Evolutionary conservation across 345 rosid genomes (phyloP).

Genomic region (Kernera saxatilis): DNA sequence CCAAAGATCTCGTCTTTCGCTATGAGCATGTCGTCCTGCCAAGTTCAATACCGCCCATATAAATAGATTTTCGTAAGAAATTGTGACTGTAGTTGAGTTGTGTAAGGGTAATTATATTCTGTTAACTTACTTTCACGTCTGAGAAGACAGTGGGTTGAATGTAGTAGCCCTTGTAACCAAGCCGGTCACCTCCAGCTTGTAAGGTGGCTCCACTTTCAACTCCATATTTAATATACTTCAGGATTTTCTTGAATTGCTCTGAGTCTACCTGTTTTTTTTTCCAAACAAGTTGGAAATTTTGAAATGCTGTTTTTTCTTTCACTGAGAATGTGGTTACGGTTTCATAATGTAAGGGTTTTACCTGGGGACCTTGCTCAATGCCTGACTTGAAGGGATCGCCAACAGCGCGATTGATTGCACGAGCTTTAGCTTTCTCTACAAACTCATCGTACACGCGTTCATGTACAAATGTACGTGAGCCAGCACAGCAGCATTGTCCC

Average conservation of each 20-base stretch:
- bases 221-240: constrained; percentile 63
- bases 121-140: constrained; percentile 54
- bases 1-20: constrained; percentile 94
- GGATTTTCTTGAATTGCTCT: constrained; percentile 65
- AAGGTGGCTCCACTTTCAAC: constrained; percentile 83
- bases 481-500: constrained; percentile 98
- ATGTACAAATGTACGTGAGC: constrained; percentile 93
- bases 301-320: background rate
- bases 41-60: background rate
- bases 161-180: constrained; percentile 73
- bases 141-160: constrained; percentile 98
- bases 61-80: background rate
- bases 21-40: constrained; percentile 86
- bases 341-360: constrained; percentile 20
- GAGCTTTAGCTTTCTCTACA: constrained; percentile 75
- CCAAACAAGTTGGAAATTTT: background rate
- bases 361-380: constrained; percentile 98
- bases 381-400: constrained; percentile 89
- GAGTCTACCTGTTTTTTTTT: constrained; percentile 51
- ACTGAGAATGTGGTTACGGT: background rate
- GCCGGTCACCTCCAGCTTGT: constrained; percentile 74
- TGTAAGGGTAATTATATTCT: background rate
- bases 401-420: constrained; percentile 58
- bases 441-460: constrained; percentile 81
- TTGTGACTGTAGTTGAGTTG: background rate